Evolutionary conservation across 768 basidiomycete species (phyloP), one percentile per base, ranked within the genome.

Genomic region (Lepiota venenata): DNA sequence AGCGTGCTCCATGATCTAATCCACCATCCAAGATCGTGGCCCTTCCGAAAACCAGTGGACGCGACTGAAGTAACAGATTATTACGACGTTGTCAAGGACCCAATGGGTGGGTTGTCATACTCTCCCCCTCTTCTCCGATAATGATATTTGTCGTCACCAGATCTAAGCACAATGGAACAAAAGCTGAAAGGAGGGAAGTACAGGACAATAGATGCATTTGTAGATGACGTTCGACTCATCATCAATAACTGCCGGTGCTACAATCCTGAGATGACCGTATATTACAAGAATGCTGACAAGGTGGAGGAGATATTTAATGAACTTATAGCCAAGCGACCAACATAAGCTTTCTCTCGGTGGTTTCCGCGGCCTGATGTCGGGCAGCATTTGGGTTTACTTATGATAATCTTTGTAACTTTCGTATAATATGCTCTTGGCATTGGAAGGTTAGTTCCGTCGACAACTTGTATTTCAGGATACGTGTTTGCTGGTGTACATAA

Each of bases 131-230:
- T 25, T 16, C 12, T 15, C 7, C 36, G 10, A 14, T 37, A 21
- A 14, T 53, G 18, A 55, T 44, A 9, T 52, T 51, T 51, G 12
- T 56, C 40, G 14, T 27, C 21, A n/a, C 12, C 52, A 97, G 93
- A 98, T 69, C 82, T 98, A 61, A 71, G 75, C 52, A 93, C 91
- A 1, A 96, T 98, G 83, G 82, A 87, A 60, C 78, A 86, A 65
- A 98, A 93, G 69, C 80, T 98, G n/a, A 87, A 92, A 35, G 83
- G 77, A n/a, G 88, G 88, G 65, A 83, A 89, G 63, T 98, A 98
- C 68, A 67, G 75, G 10, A 75, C 78, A n/a, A 71, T 94, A 47
- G 85, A 86, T 46, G 72, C 76, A 29, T 96, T 98, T 63, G 68
- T 84, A 16, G 81, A 78, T 40, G 97, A 98, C 66, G 87, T 87